Evolutionary conservation across 2,329 filamentous ascomycete genomes (phyloP).

Genomic region (Fusarium sp.): DNA sequence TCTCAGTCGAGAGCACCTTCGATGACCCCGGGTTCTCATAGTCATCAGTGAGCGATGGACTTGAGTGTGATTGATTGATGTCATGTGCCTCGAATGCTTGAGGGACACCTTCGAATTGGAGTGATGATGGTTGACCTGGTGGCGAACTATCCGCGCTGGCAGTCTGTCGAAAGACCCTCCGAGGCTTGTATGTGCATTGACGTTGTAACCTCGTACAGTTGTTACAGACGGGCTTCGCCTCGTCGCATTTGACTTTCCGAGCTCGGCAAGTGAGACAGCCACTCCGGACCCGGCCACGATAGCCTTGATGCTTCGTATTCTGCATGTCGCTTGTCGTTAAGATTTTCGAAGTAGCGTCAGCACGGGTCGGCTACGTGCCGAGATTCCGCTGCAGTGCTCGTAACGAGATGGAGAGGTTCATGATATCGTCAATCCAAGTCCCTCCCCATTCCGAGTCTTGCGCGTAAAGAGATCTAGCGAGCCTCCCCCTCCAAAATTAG

Average conservation of each 20-base stretch:
- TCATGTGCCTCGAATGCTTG: neutral
- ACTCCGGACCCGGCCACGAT: neutral
- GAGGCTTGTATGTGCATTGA: neutral
- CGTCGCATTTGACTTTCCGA: neutral
- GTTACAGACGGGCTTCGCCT: neutral
- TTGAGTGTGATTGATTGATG: neutral
- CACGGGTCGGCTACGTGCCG: neutral
- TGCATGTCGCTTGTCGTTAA: neutral
- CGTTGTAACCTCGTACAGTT: neutral
- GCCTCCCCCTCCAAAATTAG: too few relatives aligned
- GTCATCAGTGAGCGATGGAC: rapidly evolving
- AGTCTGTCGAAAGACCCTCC: neutral
- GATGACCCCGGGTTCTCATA: neutral
- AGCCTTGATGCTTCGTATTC: neutral
- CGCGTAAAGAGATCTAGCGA: neutral
- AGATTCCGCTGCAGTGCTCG: neutral
- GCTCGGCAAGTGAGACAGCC: neutral
- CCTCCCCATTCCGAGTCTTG: too few relatives aligned
- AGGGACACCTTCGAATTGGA: neutral
- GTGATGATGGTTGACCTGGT: neutral
- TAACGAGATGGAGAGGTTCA: neutral
- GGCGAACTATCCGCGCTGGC: neutral
- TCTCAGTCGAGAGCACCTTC: neutral
- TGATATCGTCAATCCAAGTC: neutral
- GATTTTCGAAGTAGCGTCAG: too few relatives aligned